A percentile compares a stretch with the other conserved stretches of the same genome.
These are phyloP conservation scores for Fonsecaea multimorphosa DNA, from an alignment of 2,329 filamentous ascomycete species.

Conservation along the genomic window DNA sequence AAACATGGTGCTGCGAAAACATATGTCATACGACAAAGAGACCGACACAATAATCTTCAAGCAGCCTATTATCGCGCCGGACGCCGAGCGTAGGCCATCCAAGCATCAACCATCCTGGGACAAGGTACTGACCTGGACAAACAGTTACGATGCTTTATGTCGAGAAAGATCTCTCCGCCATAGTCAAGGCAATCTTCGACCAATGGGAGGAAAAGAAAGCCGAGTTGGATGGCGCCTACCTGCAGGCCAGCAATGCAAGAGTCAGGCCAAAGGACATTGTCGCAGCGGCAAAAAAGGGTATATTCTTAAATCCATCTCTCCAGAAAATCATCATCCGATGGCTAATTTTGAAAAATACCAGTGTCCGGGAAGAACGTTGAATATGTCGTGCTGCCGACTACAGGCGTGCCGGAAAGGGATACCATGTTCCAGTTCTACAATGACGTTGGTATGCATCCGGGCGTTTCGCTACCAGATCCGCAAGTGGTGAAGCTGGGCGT, in stretches of 20 bases:
- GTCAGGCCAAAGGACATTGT: slow-evolving; percentile 10
- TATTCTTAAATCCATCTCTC: not conserved
- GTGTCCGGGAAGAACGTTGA: slow-evolving; percentile 34
- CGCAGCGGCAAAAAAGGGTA: not conserved
- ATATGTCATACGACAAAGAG: slow-evolving; percentile 18
- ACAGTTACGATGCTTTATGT: slow-evolving; percentile 27
- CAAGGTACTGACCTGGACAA: not conserved
- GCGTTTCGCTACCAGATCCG: slow-evolving; percentile 30
- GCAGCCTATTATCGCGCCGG: slow-evolving; percentile 20
- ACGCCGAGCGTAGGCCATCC: slow-evolving; percentile 17
- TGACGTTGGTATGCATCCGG: slow-evolving; percentile 34
- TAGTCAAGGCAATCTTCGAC: slow-evolving; percentile 35
- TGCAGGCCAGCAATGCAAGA: slow-evolving; percentile 9
- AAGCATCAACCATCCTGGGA: not conserved
- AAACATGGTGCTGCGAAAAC: slow-evolving; percentile 22
- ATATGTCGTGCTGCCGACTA: slow-evolving; percentile 31
- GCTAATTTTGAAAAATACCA: not conserved
- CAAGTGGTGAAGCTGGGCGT: slow-evolving; percentile 36
- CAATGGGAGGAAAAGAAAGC: slow-evolving; percentile 34
- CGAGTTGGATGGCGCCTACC: slow-evolving; percentile 18
- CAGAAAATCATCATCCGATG: not conserved
- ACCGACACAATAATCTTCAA: slow-evolving; percentile 19
- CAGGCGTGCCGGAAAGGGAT: slow-evolving; percentile 36
- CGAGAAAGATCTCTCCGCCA: slow-evolving; percentile 32
- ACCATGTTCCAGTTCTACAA: slow-evolving; percentile 38